phyloP scores from a whole-genome alignment of 192 early-diverging fungal species.

The Gryganskiella cystojenkinii region DNA sequence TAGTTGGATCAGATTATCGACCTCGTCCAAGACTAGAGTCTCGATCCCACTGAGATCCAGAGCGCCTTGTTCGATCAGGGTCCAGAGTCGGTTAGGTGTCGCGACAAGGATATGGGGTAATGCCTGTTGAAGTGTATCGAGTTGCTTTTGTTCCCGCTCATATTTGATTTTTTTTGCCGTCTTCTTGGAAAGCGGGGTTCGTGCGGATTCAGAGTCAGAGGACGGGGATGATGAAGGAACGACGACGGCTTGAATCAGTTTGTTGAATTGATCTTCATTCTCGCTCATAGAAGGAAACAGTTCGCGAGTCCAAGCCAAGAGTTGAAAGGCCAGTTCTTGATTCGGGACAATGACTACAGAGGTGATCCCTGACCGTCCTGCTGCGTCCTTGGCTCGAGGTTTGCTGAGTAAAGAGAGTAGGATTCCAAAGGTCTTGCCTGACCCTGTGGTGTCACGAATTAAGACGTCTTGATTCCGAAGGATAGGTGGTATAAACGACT shows the following conservation, averaged over 20 bases:
- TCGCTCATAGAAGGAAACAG: slow-evolving; percentile 29
- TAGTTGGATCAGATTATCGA: slow-evolving; percentile 62
- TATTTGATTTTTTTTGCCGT: neutral
- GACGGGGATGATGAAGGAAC: neutral
- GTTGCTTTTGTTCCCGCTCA: slow-evolving; percentile 7
- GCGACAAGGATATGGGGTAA: slow-evolving; percentile 55
- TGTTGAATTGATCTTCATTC: slow-evolving; percentile 11
- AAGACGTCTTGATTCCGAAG: slow-evolving; percentile 56
- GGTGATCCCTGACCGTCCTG: slow-evolving; percentile 30
- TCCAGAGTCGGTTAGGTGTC: slow-evolving; percentile 52
- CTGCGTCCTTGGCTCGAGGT: slow-evolving; percentile 4
- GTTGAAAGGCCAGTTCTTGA: slow-evolving; percentile 64
- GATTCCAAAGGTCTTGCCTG: slow-evolving; percentile 68
- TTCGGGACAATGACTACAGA: slow-evolving; percentile 61
- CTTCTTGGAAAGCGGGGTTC: neutral
- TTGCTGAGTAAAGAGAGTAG: slow-evolving; percentile 56
- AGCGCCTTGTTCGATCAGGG: slow-evolving; percentile 32
- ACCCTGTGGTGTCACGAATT: slow-evolving; percentile 63
- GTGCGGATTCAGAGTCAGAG: too few species aligned
- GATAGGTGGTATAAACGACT: slow-evolving; percentile 55
- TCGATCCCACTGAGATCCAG: slow-evolving; percentile 47
- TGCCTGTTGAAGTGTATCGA: slow-evolving; percentile 11
- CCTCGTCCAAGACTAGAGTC: slow-evolving; percentile 62
- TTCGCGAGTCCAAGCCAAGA: slow-evolving; percentile 53
- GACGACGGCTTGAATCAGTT: slow-evolving; percentile 36